Conservation (phyloP, 2,329 filamentous ascomycete genomes). For the Alternaria sp. region DNA sequence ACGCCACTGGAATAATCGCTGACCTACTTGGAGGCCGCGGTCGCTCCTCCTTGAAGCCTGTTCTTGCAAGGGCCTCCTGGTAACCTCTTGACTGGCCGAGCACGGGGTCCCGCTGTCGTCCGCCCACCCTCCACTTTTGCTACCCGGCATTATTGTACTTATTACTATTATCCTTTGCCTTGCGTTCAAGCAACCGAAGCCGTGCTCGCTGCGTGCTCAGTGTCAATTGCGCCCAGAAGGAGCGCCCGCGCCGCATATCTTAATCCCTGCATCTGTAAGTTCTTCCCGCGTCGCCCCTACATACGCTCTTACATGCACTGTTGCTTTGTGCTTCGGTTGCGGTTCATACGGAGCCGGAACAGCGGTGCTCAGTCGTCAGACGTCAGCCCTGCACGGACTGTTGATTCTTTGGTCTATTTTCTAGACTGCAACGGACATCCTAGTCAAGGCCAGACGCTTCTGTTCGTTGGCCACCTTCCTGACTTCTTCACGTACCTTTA, state of each 20-base stretch:
- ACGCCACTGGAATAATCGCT: conserved; percentile 29
- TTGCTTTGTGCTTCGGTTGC: conserved; percentile 40
- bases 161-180: conserved; percentile 42
- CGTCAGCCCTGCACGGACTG: conserved; percentile 50
- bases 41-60: conserved; percentile 26
- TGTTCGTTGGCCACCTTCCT: conserved; percentile 33
- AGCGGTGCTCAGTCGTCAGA: conserved; percentile 46
- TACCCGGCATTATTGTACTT: conserved; percentile 39
- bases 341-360: conserved; percentile 42
- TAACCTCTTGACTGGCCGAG: conserved; percentile 34
- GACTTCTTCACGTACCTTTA: conserved; percentile 36
- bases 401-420: conserved; percentile 43
- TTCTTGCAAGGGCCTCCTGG: conserved; percentile 28
- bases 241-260: conserved; percentile 39
- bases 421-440: conserved; percentile 42
- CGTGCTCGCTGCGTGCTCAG: conserved; percentile 32
- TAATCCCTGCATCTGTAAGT: conserved; percentile 40
- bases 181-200: conserved; percentile 27
- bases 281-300: conserved; percentile 32
- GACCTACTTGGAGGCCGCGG: conserved; percentile 28
- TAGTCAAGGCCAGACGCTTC: conserved; percentile 43
- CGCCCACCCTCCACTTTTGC: conserved; percentile 29
- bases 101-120: conserved; percentile 33
- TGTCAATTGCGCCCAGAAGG: conserved; percentile 30
- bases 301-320: conserved; percentile 34